Conservation (phyloP, 306 rosid species). For the Rosa lucieae region DNA sequence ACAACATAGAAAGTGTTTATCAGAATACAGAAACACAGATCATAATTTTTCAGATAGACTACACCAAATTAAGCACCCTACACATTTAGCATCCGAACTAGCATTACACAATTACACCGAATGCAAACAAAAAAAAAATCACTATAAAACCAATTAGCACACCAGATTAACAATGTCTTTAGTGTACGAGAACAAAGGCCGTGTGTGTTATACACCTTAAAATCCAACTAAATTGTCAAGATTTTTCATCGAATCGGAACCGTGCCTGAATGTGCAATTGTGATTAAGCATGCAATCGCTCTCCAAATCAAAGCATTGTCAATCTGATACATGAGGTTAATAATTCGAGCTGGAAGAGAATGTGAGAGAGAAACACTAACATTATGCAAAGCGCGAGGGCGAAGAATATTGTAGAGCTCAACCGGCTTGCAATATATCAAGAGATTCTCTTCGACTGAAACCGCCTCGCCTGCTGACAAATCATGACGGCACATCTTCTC, state of each 20-base stretch:
- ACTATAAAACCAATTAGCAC: not conserved
- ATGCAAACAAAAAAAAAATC: not conserved
- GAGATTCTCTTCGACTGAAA: constrained; percentile 79
- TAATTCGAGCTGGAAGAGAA: not conserved
- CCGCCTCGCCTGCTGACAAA: constrained; percentile 63
- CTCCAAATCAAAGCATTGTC: not conserved
- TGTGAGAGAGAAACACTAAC: constrained; percentile 33
- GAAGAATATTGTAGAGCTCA: constrained; percentile 91
- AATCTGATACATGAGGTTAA: not conserved
- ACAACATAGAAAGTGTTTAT: constrained; percentile 32
- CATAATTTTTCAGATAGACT: not conserved
- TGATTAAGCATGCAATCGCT: not conserved
- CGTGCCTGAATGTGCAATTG: not conserved
- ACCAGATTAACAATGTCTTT: not conserved
- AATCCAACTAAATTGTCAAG: not conserved
- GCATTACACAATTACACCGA: not conserved
- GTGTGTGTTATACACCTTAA: too few relatives aligned
- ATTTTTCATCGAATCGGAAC: not conserved
- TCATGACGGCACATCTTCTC: constrained; percentile 78
- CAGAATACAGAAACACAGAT: constrained; percentile 17
- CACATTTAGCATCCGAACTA: not conserved
- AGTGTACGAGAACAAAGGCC: too few relatives aligned
- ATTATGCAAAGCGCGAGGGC: constrained; percentile 70
- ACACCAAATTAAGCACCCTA: not conserved
- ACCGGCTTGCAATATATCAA: constrained; percentile 93